Evolutionary conservation across 768 basidiomycete species (phyloP).

Genomic region (Naganishia randhawae): DNA sequence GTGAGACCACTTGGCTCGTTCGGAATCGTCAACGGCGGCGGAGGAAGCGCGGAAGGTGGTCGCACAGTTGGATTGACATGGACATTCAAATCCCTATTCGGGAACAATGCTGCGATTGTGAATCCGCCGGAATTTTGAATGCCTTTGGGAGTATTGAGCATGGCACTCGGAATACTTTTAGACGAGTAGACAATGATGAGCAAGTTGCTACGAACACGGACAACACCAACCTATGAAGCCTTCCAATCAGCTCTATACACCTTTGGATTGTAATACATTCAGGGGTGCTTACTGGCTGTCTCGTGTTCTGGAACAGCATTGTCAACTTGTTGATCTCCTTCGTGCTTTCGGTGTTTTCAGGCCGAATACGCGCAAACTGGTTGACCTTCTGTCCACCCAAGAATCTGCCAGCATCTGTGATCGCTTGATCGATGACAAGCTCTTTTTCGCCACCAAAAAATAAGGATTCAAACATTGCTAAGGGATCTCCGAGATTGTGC

Average conservation of each 20-base stretch:
- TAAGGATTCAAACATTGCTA: slow-evolving; percentile 21
- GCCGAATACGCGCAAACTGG: slow-evolving; percentile 17
- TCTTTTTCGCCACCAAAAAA: slow-evolving; percentile 15
- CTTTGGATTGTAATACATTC: neutral
- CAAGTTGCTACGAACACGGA: slow-evolving; percentile 7
- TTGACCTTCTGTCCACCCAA: slow-evolving; percentile 17
- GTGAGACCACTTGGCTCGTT: neutral
- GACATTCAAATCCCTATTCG: slow-evolving; percentile 7
- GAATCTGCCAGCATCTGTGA: slow-evolving; percentile 2
- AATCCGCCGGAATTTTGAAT: slow-evolving; percentile 6
- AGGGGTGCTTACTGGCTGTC: slow-evolving; percentile 6
- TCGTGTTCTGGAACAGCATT: neutral
- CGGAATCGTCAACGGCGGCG: neutral
- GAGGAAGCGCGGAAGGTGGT: slow-evolving; percentile 1
- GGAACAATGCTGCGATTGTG: slow-evolving; percentile 13
- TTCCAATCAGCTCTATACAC: neutral
- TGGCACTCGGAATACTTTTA: slow-evolving; percentile 3
- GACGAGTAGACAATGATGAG: slow-evolving; percentile 16
- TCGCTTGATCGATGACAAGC: neutral
- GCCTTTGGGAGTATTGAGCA: neutral
- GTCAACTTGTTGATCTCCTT: slow-evolving; percentile 8
- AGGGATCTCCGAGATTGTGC: neutral
- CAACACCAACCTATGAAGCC: neutral
- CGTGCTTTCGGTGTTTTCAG: neutral
- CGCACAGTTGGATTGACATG: slow-evolving; percentile 9